Evolutionary conservation across 805 yeast species (phyloP).

Genomic region (Yarrowia sp.): DNA sequence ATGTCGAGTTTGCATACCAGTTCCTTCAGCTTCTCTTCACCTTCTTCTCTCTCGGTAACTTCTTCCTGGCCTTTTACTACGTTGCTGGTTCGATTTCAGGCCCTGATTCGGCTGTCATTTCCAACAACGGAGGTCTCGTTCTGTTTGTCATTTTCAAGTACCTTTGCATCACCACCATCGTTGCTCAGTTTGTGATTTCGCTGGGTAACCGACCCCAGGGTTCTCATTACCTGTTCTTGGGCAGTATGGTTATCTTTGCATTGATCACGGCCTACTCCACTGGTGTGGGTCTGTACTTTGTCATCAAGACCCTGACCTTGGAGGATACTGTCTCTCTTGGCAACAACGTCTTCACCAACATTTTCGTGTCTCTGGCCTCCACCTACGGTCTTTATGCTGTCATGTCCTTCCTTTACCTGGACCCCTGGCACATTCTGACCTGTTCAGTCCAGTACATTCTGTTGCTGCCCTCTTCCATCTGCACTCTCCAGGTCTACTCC

Average conservation of each 20-base stretch:
- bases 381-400: constrained; percentile 89
- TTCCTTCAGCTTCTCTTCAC: constrained; percentile 80
- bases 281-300: constrained; percentile 81
- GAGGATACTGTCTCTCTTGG: constrained; percentile 49
- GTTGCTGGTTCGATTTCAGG: constrained; percentile 83
- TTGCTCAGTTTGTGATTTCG: constrained; percentile 88
- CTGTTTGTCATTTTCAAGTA: constrained; percentile 87
- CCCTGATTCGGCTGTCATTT: constrained; percentile 51
- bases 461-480: constrained; percentile 88
- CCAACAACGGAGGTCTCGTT: constrained; percentile 79
- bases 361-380: constrained; percentile 82
- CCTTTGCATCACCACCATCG: constrained; percentile 77
- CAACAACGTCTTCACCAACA: constrained; percentile 60
- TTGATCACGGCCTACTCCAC: constrained; percentile 83
- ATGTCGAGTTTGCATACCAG: constrained; percentile 89
- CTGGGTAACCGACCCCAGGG: constrained; percentile 99
- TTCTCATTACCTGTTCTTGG: constrained; percentile 76
- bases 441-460: constrained; percentile 87
- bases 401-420: constrained; percentile 84
- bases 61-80: constrained; percentile 89
- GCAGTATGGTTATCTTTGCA: constrained; percentile 73
- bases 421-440: constrained; percentile 95
- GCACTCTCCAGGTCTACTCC: constrained; percentile 93
- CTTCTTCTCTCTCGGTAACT: constrained; percentile 91
- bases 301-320: constrained; percentile 60